Conservation (phyloP, 805 yeast species). For the Candida alai region DNA sequence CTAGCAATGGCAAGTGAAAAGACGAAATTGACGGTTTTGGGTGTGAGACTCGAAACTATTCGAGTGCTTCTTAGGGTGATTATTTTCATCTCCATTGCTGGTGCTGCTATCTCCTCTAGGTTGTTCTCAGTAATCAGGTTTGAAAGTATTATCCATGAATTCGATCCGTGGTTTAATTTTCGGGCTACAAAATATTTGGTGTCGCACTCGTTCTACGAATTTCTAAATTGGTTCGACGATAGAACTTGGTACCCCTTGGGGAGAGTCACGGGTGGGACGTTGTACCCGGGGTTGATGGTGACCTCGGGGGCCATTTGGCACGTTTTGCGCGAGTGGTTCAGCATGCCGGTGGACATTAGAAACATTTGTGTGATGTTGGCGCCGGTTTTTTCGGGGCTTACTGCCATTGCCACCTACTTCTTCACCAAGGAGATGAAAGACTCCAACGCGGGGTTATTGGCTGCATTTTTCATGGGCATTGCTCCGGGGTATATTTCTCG, state of each 20-base stretch:
- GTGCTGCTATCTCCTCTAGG: slow-evolving; percentile 89
- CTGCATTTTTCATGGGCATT: slow-evolving; percentile 94
- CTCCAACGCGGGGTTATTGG: slow-evolving; percentile 80
- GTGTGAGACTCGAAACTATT: slow-evolving; percentile 33
- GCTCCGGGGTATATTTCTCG: slow-evolving; percentile 98
- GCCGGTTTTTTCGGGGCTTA: slow-evolving; percentile 91
- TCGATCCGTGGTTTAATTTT: slow-evolving; percentile 95
- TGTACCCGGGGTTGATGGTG: slow-evolving; percentile 98
- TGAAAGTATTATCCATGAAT: slow-evolving; percentile 96
- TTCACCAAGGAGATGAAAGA: slow-evolving; percentile 90
- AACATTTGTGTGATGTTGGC: slow-evolving; percentile 95
- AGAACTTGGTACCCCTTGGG: slow-evolving; percentile 99
- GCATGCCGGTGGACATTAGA: slow-evolving; percentile 89
- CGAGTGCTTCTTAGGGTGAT: slow-evolving; percentile 53
- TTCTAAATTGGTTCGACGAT: slow-evolving; percentile 97
- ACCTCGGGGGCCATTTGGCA: slow-evolving; percentile 91
- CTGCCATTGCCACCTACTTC: slow-evolving; percentile 85
- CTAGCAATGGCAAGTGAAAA: slow-evolving; percentile 6
- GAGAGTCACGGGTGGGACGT: slow-evolving; percentile 97
- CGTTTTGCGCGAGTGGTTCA: slow-evolving; percentile 52
- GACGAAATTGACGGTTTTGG: slow-evolving; percentile 24
- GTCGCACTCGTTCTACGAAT: slow-evolving; percentile 78
- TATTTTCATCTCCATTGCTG: slow-evolving; percentile 74
- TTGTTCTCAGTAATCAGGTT: slow-evolving; percentile 94
- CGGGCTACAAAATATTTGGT: slow-evolving; percentile 94